phyloP scores from a whole-genome alignment of 768 basidiomycete species.

The Leccinum incarnatum region DNA sequence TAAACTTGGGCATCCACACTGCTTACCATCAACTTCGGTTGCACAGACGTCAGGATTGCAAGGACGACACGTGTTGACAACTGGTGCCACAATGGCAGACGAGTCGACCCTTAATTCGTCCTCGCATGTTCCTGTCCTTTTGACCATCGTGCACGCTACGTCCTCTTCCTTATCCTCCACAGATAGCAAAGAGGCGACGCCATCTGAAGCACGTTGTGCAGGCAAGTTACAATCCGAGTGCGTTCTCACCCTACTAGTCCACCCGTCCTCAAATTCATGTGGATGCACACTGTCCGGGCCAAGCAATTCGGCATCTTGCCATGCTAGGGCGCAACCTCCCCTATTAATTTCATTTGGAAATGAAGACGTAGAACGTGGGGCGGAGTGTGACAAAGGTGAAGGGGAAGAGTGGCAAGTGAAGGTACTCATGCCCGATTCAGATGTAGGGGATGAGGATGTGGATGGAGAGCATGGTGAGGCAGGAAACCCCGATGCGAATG shows the following conservation, averaged over 20 bases:
- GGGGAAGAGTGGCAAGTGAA: slow-evolving; percentile 12
- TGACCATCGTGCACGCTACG: not conserved
- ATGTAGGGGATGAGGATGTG: slow-evolving; percentile 19
- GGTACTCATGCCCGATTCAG: slow-evolving; percentile 16
- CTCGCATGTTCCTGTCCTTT: slow-evolving; percentile 7
- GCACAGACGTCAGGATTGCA: slow-evolving; percentile 62
- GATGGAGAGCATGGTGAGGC: slow-evolving; percentile 21
- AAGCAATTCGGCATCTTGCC: slow-evolving; percentile 45
- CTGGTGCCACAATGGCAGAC: slow-evolving; percentile 16
- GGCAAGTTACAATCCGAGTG: slow-evolving; percentile 10
- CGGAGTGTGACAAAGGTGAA: slow-evolving; percentile 13
- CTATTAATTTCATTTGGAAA: slow-evolving; percentile 5
- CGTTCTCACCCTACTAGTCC: slow-evolving; percentile 23
- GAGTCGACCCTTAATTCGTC: slow-evolving; percentile 1
- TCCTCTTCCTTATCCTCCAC: slow-evolving; percentile 6
- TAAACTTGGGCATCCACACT: not conserved
- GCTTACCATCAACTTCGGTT: slow-evolving; percentile 67
- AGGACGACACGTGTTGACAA: slow-evolving; percentile 64
- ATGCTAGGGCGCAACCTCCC: slow-evolving; percentile 29
- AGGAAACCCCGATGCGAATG: slow-evolving; percentile 8
- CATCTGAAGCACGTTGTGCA: slow-evolving; percentile 8
- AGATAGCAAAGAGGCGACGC: not conserved
- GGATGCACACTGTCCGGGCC: slow-evolving; percentile 45
- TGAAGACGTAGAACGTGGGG: slow-evolving; percentile 10
- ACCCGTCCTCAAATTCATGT: slow-evolving; percentile 41